Percentiles rank a stretch among this genome's conserved stretches.
Conservation (phyloP, 78 protist genomes). For the slime mould (Dictyostelium discoideum) region dicty_2.7 NC_007088.5:4091001-4091500, state of each 20-base stretch:
- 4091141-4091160: constrained; percentile 98
- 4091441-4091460: constrained; percentile 63
- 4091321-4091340: constrained; percentile 99
- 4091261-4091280: constrained; percentile 95
- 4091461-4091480: constrained; percentile 56
- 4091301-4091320: constrained; percentile 99
- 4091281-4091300: constrained; percentile 97
- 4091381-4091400: constrained; percentile 79
- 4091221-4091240: constrained; percentile 97
- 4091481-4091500: constrained; percentile 78
- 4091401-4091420: constrained; percentile 76
- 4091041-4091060: constrained; percentile 93
- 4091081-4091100: constrained; percentile 90
- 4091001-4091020: constrained; percentile 96
- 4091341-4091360: constrained; percentile 91
- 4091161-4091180: constrained; percentile 97
- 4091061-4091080: constrained; percentile 89
- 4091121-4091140: constrained; percentile 97
- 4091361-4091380: constrained; percentile 93
- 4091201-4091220: constrained; percentile 68
- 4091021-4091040: constrained; percentile 92
- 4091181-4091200: constrained; percentile 52
- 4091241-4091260: constrained; percentile 93
- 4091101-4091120: constrained; percentile 96
- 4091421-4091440: constrained; percentile 81